Evolutionary conservation across 208 protist genomes (phyloP).

Genomic region (Crithidia thermophila): DNA sequence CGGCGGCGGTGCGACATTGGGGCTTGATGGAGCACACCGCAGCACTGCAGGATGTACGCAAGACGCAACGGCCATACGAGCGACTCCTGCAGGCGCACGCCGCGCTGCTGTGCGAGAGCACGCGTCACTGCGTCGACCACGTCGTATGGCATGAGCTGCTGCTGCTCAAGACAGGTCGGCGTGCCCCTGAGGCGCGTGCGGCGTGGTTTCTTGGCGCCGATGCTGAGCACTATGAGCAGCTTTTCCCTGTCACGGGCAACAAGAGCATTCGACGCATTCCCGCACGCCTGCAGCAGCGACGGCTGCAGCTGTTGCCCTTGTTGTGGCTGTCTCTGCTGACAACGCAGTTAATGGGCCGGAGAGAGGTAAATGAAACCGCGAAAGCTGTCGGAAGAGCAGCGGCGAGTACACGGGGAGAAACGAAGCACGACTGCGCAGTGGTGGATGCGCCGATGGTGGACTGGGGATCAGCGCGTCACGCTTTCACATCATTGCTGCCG

Average conservation of each 20-base stretch:
- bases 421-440: not conserved
- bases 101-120: slow-evolving; percentile 32
- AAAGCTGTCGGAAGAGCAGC: too few species aligned
- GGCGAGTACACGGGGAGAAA: too few species aligned
- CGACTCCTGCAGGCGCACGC: slow-evolving; percentile 52
- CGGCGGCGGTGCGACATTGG: slow-evolving; percentile 54
- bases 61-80: slow-evolving; percentile 30
- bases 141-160: slow-evolving; percentile 25
- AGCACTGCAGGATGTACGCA: slow-evolving; percentile 30
- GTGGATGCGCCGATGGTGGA: not conserved
- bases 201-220: slow-evolving; percentile 25
- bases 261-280: not conserved
- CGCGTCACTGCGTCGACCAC: slow-evolving; percentile 8
- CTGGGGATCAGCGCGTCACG: slow-evolving; percentile 38
- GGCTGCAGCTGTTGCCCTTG: slow-evolving; percentile 70
- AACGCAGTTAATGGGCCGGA: slow-evolving; percentile 24
- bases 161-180: slow-evolving; percentile 24
- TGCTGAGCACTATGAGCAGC: not conserved
- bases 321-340: slow-evolving; percentile 65
- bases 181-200: not conserved
- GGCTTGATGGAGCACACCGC: slow-evolving; percentile 59
- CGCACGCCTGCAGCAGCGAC: slow-evolving; percentile 48
- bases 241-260: not conserved
- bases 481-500: slow-evolving; percentile 43
- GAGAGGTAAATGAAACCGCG: too few species aligned